Evolutionary conservation across 2,329 filamentous ascomycete genomes (phyloP), one percentile per base, ranked within the genome.

Genomic region (Arthrinium phaeospermum): DNA sequence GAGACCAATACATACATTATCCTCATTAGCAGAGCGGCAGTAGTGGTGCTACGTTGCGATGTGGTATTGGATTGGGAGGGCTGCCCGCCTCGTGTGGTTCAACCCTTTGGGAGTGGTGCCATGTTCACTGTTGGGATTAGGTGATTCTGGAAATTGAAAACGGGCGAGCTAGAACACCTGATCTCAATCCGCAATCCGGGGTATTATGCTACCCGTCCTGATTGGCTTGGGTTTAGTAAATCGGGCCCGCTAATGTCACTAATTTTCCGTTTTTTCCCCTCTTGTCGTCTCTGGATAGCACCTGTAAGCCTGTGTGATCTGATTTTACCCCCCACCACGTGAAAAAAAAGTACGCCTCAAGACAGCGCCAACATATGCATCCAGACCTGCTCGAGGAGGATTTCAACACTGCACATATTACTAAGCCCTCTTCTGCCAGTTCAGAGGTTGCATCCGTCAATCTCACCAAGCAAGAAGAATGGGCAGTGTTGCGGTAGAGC

Each of bases 301-400:
- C 16, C 19, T 22, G 30, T 49, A 10, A 49, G 46, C 46, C 53
- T 22, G 27, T 30, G 19, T 61, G 53, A 61, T 61, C 16, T 34
- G 53, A 61, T 61, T 37, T 61, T 61, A 61, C 53, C 53, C 53
- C 30, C 53, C 30, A 61, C 53, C 53, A 37, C 53, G 53, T 61
- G 53, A 30, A 49, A 49, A 64, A 64, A 64, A 37, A 57, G 51
- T 30, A 57, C 27, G 27, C 51, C 51, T 57, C 16, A 6, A 57
- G 22, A 5, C 19, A 64, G 34, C 57, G 57, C 57, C 57, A 41
- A 13, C 57, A 61, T 37, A 37, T 61, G 51, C 53, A 41, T n/a
- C 57, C 57, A 64, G 57, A n/a, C 57, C 57, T 64, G 14, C 51
- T 34, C 34, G 19, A 64, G 14, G n/a, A 41, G 57, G 22, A 41